Conservation (phyloP, 495 filamentous ascomycete genomes). For the Mycothermus thermophilus region DNA sequence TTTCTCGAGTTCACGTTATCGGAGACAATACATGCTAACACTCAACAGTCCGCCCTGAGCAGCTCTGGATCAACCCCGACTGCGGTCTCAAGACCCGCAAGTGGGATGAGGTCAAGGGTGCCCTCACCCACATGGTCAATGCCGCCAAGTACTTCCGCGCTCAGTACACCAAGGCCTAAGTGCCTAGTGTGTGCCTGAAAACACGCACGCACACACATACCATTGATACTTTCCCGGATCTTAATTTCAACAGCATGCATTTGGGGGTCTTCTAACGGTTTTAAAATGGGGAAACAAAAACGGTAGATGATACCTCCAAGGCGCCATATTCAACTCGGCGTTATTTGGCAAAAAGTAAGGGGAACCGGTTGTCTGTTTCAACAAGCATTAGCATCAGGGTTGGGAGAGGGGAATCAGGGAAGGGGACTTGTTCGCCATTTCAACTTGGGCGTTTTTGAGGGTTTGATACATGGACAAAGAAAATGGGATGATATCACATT, state of each 20-base stretch:
- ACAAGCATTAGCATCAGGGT: conserved; percentile 23
- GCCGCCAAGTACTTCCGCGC: conserved; percentile 92
- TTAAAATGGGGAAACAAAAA: conserved; percentile 16
- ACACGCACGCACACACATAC: too few relatives aligned
- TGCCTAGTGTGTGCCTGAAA: conserved; percentile 1
- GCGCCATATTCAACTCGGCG: conserved; percentile 25
- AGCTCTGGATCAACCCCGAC: conserved; percentile 98
- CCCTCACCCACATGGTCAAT: conserved; percentile 83
- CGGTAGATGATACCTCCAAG: conserved; percentile 23
- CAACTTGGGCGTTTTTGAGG: conserved; percentile 25
- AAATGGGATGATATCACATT: too few relatives aligned
- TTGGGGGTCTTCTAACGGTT: conserved; percentile 21
- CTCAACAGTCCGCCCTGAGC: conserved; percentile 43
- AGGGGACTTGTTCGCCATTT: conserved; percentile 17
- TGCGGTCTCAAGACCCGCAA: conserved; percentile 96
- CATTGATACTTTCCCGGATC: too few relatives aligned
- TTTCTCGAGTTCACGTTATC: background rate
- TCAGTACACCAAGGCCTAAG: conserved; percentile 48
- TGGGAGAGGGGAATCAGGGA: conserved; percentile 14
- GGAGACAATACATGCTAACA: conserved; percentile 1
- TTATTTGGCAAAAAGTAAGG: conserved; percentile 13
- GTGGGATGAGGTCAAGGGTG: conserved; percentile 92
- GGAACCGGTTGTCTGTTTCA: conserved; percentile 20
- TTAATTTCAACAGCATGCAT: conserved; percentile 26
- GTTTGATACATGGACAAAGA: too few relatives aligned